Percentiles rank a stretch among this genome's conserved stretches.
Evolutionary conservation across 2,329 filamentous ascomycete species (phyloP).

Genomic region (Pseudohalonectria lignicola): DNA sequence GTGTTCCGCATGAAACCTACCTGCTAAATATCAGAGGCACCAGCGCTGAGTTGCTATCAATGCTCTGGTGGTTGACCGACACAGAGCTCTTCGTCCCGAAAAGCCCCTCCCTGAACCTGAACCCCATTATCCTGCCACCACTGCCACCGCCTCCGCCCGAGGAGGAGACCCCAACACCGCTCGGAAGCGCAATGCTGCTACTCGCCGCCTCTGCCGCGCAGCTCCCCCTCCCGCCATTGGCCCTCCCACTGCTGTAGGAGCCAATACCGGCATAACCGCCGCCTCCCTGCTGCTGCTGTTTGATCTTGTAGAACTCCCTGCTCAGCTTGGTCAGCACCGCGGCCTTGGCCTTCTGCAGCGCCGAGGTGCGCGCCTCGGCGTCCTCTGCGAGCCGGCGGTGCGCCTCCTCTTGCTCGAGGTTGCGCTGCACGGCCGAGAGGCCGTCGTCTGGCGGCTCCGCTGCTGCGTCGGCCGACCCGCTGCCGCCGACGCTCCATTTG

Average conservation of each 20-base stretch:
- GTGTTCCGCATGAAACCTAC: no score
- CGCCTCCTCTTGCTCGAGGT: constrained; percentile 43
- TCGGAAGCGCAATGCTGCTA: no score
- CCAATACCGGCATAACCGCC: neutral
- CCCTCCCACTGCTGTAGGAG: neutral
- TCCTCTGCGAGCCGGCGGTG: constrained; percentile 48
- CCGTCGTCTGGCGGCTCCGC: constrained; percentile 24
- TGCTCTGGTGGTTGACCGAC: constrained; percentile 18
- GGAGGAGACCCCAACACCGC: no score
- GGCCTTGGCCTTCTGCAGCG: constrained; percentile 47
- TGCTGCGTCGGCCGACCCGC: constrained; percentile 7
- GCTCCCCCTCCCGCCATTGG: no score
- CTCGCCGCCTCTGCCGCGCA: constrained; percentile 14
- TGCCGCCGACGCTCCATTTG: no score
- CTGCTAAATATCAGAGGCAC: constrained; percentile 52
- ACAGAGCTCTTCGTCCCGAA: constrained; percentile 18
- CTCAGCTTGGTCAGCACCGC: constrained; percentile 48
- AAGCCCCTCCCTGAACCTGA: constrained; percentile 28
- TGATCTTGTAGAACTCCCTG: constrained; percentile 29
- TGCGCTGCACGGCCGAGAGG: constrained; percentile 47
- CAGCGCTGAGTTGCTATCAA: constrained; percentile 41
- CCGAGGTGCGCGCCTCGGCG: constrained; percentile 38
- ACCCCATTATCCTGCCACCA: constrained; percentile 17
- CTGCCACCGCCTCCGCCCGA: constrained; percentile 9
- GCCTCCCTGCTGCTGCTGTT: no score